Conservation (phyloP, 2,329 filamentous ascomycete genomes). For the Colletotrichum noveboracense region DNA sequence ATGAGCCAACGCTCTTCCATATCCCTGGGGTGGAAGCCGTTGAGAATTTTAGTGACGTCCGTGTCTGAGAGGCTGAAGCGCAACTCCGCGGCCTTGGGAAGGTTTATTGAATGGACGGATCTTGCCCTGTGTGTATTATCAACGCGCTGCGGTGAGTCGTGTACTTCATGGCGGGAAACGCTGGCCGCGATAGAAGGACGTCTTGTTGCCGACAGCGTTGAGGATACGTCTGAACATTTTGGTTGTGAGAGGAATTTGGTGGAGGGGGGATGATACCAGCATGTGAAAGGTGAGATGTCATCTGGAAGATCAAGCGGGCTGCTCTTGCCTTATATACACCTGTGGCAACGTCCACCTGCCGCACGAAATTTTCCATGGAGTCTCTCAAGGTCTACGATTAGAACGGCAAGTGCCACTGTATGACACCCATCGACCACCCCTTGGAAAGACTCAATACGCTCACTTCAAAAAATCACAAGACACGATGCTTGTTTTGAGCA, state of each 20-base stretch:
- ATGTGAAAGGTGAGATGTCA: not conserved
- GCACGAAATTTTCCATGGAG: not conserved
- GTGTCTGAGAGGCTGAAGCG: not conserved
- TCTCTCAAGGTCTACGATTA: not conserved
- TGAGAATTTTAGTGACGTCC: not conserved
- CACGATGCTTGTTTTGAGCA: not conserved
- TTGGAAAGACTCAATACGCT: not conserved
- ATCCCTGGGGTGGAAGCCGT: not conserved
- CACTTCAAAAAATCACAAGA: not conserved
- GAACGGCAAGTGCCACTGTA: not conserved
- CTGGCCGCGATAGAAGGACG: not conserved
- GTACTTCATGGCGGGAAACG: not conserved
- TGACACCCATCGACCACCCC: not conserved
- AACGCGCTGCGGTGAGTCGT: not conserved
- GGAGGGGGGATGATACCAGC: not conserved
- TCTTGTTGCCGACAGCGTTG: not conserved
- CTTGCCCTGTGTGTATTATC: not conserved
- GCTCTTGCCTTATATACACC: not conserved
- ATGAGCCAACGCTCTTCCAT: not conserved
- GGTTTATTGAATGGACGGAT: not conserved
- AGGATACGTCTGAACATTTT: not conserved
- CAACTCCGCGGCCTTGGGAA: not conserved
- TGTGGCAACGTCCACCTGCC: not conserved
- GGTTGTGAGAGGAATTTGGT: not conserved
- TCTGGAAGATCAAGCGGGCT: not conserved